Evolutionary conservation across 2,329 filamentous ascomycete genomes (phyloP).

Genomic region (Capronia coronata): DNA sequence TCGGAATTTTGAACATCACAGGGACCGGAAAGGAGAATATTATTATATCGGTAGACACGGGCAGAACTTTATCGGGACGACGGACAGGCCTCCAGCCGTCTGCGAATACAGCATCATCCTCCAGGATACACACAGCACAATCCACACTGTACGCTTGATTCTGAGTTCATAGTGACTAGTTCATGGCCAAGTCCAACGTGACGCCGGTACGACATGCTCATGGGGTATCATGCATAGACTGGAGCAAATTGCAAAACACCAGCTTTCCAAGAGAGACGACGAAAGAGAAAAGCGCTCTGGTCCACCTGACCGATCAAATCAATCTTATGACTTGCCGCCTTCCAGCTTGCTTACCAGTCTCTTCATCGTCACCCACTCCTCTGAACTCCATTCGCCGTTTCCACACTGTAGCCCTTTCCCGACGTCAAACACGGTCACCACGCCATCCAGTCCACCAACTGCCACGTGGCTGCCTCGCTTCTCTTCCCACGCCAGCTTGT

Average conservation of each 20-base stretch:
- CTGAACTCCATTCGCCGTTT: slow-evolving; percentile 71
- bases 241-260: not conserved
- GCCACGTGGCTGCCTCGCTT: slow-evolving; percentile 80
- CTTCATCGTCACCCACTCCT: slow-evolving; percentile 93
- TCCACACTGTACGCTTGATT: not conserved
- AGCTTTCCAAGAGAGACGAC: no score
- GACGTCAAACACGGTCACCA: slow-evolving; percentile 89
- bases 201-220: not conserved
- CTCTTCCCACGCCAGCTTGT: slow-evolving; percentile 91
- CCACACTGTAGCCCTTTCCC: slow-evolving; percentile 65
- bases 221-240: slow-evolving; percentile 10
- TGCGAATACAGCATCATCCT: no score
- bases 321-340: slow-evolving; percentile 30
- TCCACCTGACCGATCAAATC: not conserved
- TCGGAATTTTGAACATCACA: not conserved
- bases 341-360: slow-evolving; percentile 75
- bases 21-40: no score
- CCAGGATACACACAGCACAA: no score
- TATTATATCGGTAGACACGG: no score
- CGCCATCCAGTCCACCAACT: slow-evolving; percentile 84
- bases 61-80: no score
- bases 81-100: no score
- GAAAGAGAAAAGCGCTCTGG: no score
- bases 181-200: not conserved
- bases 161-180: not conserved